Evolutionary conservation across 2,329 filamentous ascomycete species (phyloP), one percentile per base, ranked within the genome.

Genomic region (Catunica adiposa): DNA sequence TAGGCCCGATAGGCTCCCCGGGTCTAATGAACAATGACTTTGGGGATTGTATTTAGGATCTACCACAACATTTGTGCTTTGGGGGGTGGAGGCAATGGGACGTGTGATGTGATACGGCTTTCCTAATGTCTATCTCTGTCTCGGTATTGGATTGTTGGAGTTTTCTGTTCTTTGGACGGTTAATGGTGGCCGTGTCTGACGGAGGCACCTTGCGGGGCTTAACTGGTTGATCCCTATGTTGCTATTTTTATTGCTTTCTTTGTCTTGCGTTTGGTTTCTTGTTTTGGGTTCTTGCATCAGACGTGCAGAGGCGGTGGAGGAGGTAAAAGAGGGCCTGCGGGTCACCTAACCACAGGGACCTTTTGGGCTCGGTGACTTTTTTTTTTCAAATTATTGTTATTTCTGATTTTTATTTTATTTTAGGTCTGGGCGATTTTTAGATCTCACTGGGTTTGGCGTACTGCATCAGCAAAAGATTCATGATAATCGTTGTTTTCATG

Each of bases 381-480:
- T 23, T 26, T 48, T 14, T 29, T 51, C 29, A 14, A 14, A n/a
- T 38, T 37, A 22, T 51, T 37, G 15, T 38, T 37, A 31, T 52
- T 52, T 22, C 23, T 52, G 31, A 52, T 52, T 52, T 38, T 38
- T n/a, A n/a, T n/a, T n/a, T n/a, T n/a, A n/a, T n/a, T n/a, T n/a
- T 34, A 52, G 50, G 34, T 38, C 50, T 52, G 50, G 31, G 31
- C 23, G 22, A 52, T 52, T 15, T n/a, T 52, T 52, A 52, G 50
- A 52, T 52, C 50, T 52, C 44, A 25, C 25, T 52, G 50, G 50
- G 50, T 52, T 52, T 52, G 50, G 50, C 50, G 50, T 52, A 52
- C 31, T 52, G 50, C 29, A 23, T 52, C 22, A 38, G 23, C 17
- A 52, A 52, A 52, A 52, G 31, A 29, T 38, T 52, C 14, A 14